A percentile compares a stretch with the other conserved stretches of the same genome.
phyloP scores from a whole-genome alignment of 345 rosid genomes.

The Pugionium cornutum region DNA sequence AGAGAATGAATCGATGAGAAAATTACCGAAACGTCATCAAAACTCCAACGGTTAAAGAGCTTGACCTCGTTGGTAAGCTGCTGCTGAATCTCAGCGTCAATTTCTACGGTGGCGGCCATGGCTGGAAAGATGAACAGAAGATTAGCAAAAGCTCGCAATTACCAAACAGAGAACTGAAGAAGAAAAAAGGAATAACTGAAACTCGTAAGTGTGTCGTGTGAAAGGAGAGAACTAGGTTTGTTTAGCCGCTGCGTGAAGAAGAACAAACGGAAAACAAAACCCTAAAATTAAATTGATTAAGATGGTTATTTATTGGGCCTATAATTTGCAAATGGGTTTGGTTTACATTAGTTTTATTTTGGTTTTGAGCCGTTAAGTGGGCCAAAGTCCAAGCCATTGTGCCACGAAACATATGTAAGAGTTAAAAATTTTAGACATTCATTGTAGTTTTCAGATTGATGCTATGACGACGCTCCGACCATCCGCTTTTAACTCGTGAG shows the following conservation, averaged over 20 bases:
- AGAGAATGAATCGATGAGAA: background rate
- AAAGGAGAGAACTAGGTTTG: constrained; percentile 18
- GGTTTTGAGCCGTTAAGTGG: too few species aligned
- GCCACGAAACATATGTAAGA: too few species aligned
- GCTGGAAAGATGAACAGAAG: constrained; percentile 14
- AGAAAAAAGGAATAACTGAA: background rate
- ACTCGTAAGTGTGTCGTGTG: background rate
- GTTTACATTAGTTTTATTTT: too few species aligned
- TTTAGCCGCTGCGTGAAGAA: constrained; percentile 24
- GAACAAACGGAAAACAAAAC: constrained; percentile 7
- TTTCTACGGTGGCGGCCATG: constrained; percentile 39
- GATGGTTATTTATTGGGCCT: constrained; percentile 29
- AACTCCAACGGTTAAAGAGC: constrained; percentile 88
- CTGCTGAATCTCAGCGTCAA: constrained; percentile 39
- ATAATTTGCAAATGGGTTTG: background rate
- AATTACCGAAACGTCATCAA: constrained; percentile 68
- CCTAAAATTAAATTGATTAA: constrained; percentile 8
- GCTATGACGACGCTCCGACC: too few species aligned
- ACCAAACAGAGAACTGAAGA: background rate
- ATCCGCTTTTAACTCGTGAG: too few species aligned
- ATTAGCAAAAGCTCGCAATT: background rate
- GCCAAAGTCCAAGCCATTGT: too few species aligned
- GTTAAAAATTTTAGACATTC: too few species aligned
- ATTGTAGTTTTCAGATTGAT: too few species aligned
- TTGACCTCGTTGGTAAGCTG: constrained; percentile 46